These are phyloP conservation scores for Globisporangium canariense DNA, from an alignment of 352 stramenopile species.

Conservation along the genomic window DNA sequence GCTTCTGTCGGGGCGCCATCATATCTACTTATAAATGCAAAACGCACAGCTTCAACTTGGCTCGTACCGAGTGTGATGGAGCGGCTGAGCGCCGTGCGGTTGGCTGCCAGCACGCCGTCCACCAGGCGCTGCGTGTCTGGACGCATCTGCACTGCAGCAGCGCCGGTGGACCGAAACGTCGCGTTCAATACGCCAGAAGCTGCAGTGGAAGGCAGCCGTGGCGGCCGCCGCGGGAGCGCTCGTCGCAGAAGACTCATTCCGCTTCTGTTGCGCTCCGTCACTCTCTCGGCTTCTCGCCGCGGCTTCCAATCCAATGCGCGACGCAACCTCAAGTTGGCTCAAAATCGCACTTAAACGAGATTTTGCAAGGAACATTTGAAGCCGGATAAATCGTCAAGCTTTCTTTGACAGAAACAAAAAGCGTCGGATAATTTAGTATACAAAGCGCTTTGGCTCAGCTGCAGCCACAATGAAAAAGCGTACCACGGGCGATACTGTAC, in stretches of 20 bases:
- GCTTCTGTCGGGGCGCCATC: not conserved
- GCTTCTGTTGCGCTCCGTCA: not conserved
- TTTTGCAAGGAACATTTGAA: no score
- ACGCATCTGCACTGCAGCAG: constrained; percentile 20
- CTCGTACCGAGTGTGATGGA: constrained; percentile 67
- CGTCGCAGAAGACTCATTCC: constrained; percentile 20
- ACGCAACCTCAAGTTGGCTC: not conserved
- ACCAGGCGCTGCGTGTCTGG: constrained; percentile 47
- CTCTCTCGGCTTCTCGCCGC: not conserved
- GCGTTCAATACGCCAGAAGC: not conserved
- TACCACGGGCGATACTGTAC: no score
- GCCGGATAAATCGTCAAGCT: no score
- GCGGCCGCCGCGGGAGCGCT: constrained; percentile 6
- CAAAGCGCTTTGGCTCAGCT: no score
- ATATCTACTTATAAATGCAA: not conserved
- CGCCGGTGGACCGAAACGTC: constrained; percentile 1
- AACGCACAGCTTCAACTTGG: constrained; percentile 7
- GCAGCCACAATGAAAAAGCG: no score
- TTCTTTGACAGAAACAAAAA: no score
- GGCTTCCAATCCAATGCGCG: not conserved
- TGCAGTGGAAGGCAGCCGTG: not conserved
- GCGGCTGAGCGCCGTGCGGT: constrained; percentile 64
- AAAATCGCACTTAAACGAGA: not conserved
- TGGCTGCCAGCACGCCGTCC: constrained; percentile 48
- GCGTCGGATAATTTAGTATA: no score